These are phyloP conservation scores for Wickerhamomyces kurtzmanii DNA, from an alignment of 805 yeast species.

Conservation along the genomic window DNA sequence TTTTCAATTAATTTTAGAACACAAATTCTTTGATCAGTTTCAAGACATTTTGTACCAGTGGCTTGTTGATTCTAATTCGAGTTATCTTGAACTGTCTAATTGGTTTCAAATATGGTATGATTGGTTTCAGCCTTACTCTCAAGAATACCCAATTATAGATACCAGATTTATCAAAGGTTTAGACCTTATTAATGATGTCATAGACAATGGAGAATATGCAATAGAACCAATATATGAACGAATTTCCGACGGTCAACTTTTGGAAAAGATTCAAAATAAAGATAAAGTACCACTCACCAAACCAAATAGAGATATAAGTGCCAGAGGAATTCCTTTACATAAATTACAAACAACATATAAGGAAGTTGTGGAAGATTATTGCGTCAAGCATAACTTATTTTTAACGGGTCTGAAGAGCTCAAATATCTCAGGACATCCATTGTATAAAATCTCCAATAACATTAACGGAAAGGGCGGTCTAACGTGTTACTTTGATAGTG, in stretches of 20 bases:
- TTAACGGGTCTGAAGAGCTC: conserved; percentile 9
- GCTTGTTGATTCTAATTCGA: conserved; percentile 12
- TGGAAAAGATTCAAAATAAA: not conserved
- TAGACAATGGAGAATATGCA: conserved; percentile 8
- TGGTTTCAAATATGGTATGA: conserved; percentile 23
- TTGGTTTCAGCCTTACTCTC: conserved; percentile 11
- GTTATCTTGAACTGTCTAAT: conserved; percentile 13
- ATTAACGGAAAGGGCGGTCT: conserved; percentile 22
- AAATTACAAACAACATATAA: conserved; percentile 40
- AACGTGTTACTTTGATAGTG: conserved; percentile 46
- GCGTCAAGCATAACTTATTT: conserved; percentile 36
- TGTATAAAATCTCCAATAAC: conserved; percentile 29
- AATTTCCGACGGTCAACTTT: conserved; percentile 6
- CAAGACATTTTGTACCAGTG: conserved; percentile 16
- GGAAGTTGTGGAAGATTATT: conserved; percentile 57
- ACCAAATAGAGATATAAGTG: conserved; percentile 7
- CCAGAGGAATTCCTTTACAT: conserved; percentile 30
- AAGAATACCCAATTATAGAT: conserved; percentile 4
- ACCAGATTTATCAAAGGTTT: conserved; percentile 13
- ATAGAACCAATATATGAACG: conserved; percentile 1
- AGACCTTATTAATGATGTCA: conserved; percentile 20
- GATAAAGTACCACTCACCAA: conserved; percentile 1
- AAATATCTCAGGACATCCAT: conserved; percentile 27
- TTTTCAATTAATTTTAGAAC: conserved; percentile 18
- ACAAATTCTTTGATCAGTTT: conserved; percentile 26